These are phyloP conservation scores for Babesia sp. DNA, from an alignment of 169 alveolate species.

Conservation along the genomic window DNA sequence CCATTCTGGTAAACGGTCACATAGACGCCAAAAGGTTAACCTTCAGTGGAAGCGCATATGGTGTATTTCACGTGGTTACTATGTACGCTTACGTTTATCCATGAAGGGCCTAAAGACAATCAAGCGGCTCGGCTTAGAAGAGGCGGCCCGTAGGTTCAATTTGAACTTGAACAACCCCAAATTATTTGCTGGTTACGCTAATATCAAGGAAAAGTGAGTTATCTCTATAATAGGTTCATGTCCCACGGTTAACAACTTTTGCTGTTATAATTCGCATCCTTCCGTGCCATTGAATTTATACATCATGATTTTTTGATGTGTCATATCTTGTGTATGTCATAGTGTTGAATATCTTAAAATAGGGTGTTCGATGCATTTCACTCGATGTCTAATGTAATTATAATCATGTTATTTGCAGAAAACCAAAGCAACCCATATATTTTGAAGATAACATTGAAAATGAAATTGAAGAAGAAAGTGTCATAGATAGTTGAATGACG, in stretches of 20 bases:
- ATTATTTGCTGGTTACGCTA: slow-evolving; percentile 80
- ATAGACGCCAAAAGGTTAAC: slow-evolving; percentile 75
- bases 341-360: too few relatives aligned
- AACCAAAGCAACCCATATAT: not conserved
- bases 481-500: slow-evolving; percentile 40
- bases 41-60: slow-evolving; percentile 79
- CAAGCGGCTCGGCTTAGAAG: slow-evolving; percentile 80
- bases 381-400: too few relatives aligned
- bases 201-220: slow-evolving; percentile 21
- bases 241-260: too few relatives aligned
- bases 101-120: slow-evolving; percentile 83
- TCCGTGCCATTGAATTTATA: too few relatives aligned
- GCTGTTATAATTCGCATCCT: too few relatives aligned
- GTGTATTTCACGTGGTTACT: slow-evolving; percentile 75
- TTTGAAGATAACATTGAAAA: not conserved
- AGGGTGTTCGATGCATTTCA: too few relatives aligned
- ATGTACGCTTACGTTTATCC: slow-evolving; percentile 77
- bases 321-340: too few relatives aligned
- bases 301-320: too few relatives aligned
- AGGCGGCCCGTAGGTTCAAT: slow-evolving; percentile 79
- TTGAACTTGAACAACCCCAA: slow-evolving; percentile 77
- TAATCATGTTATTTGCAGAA: not conserved
- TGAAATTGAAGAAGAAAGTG: not conserved
- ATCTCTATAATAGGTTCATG: not conserved
- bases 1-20: slow-evolving; percentile 78